phyloP scores from a whole-genome alignment of 441 rosid species.

The Macaranga tanarius region DNA sequence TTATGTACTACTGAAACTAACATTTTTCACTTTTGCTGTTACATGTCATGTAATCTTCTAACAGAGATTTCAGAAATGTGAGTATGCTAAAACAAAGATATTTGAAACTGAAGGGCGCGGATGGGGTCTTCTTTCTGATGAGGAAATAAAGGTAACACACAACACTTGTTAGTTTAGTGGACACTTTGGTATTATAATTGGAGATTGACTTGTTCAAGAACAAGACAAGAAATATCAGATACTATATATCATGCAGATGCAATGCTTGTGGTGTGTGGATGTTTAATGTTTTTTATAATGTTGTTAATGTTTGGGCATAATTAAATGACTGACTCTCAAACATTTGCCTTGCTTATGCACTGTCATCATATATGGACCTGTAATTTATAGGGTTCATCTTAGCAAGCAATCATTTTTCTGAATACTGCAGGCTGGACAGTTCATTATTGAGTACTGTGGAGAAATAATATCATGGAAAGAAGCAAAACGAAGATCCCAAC shows the following conservation, averaged over 20 bases:
- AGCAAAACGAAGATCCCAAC: constrained; percentile 78
- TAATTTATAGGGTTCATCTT: background rate
- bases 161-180: background rate
- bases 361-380: background rate
- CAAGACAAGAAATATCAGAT: background rate
- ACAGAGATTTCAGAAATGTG: constrained; percentile 83
- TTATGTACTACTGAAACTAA: background rate
- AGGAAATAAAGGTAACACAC: constrained; percentile 64
- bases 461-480: constrained; percentile 97
- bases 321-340: background rate
- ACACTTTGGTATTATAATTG: constrained; percentile 7
- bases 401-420: background rate
- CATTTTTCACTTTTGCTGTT: background rate
- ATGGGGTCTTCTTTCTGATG: constrained; percentile 83
- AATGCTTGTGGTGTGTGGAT: background rate
- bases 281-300: no score
- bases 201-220: background rate
- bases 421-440: constrained; percentile 64
- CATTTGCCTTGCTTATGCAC: background rate
- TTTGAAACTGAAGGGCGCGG: constrained; percentile 82
- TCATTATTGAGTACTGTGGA: constrained; percentile 93
- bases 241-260: background rate
- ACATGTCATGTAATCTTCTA: constrained; percentile 13
- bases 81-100: constrained; percentile 72
- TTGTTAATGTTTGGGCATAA: background rate